phyloP scores from a whole-genome alignment of 306 rosid species.

The Erythrophleum fordii region DNA sequence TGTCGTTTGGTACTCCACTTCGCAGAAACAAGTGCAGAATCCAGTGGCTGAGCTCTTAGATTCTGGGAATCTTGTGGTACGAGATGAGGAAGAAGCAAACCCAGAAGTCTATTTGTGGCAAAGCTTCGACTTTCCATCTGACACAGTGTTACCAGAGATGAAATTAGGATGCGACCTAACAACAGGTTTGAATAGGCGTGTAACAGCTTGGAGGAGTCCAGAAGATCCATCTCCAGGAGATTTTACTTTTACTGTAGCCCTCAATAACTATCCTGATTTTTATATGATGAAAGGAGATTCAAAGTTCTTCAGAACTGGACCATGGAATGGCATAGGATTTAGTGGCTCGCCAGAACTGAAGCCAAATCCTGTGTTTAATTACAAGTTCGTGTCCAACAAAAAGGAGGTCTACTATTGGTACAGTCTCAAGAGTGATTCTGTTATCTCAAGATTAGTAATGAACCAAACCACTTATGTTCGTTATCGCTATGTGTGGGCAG shows the following conservation, averaged over 20 bases:
- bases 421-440: slow-evolving; percentile 9
- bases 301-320: slow-evolving; percentile 21
- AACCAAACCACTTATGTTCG: neutral
- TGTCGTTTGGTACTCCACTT: slow-evolving; percentile 46
- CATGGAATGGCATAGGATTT: slow-evolving; percentile 40
- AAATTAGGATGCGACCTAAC: slow-evolving; percentile 29
- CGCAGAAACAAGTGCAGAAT: slow-evolving; percentile 17
- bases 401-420: slow-evolving; percentile 33
- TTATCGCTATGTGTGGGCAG: neutral
- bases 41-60: slow-evolving; percentile 47
- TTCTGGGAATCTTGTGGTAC: slow-evolving; percentile 53
- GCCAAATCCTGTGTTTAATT: neutral
- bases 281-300: slow-evolving; percentile 3
- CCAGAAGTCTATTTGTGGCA: slow-evolving; percentile 39
- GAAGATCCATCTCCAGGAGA: slow-evolving; percentile 43
- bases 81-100: slow-evolving; percentile 35
- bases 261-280: slow-evolving; percentile 35
- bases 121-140: slow-evolving; percentile 38
- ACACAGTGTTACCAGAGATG: slow-evolving; percentile 39
- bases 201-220: slow-evolving; percentile 36
- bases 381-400: slow-evolving; percentile 27
- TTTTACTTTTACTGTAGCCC: neutral
- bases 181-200: slow-evolving; percentile 21
- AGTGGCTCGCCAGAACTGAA: slow-evolving; percentile 21
- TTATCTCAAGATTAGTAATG: neutral